Evolutionary conservation across 139 green algal species (phyloP).

Genomic region (Prasinococcaceae sp.): DNA sequence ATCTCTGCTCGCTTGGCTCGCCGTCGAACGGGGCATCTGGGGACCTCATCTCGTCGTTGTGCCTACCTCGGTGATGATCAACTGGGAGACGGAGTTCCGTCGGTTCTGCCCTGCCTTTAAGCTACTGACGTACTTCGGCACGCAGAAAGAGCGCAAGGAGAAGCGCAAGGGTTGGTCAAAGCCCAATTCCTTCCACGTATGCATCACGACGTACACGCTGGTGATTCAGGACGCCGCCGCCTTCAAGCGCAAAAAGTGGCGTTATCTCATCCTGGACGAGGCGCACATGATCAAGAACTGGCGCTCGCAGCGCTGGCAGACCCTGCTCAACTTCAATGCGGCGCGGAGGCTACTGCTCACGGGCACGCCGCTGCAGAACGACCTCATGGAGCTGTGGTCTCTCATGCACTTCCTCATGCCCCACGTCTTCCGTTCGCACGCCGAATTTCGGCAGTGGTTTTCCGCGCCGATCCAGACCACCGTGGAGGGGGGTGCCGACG

Average conservation of each 20-base stretch:
- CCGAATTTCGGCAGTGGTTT: conserved; percentile 95
- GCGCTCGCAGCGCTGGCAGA: conserved; percentile 92
- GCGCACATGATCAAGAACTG: conserved; percentile 99
- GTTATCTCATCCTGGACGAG: conserved; percentile 97
- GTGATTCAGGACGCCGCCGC: conserved; percentile 82
- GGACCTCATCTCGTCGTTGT: conserved; percentile 95
- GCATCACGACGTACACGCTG: conserved; percentile 96
- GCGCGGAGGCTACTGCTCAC: conserved; percentile 91
- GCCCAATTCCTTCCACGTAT: conserved; percentile 94
- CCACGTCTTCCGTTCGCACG: conserved; percentile 39
- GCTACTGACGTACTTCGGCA: conserved; percentile 95
- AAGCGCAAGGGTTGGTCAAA: conserved; percentile 96
- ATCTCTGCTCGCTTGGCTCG: conserved; percentile 74
- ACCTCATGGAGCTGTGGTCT: conserved; percentile 96
- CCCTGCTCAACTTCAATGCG: conserved; percentile 89
- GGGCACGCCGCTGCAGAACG: conserved; percentile 85
- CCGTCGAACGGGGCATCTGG: conserved; percentile 55
- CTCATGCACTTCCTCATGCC: conserved; percentile 99
- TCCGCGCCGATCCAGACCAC: no score
- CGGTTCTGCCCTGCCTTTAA: conserved; percentile 98
- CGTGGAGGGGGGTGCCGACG: no score
- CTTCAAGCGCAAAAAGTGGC: conserved; percentile 94
- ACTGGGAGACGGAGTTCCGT: conserved; percentile 99
- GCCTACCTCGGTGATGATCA: conserved; percentile 85
- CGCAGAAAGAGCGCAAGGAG: conserved; percentile 55